Evolutionary conservation across 345 rosid genomes (phyloP).

Genomic region (Noccaea bulbosa): DNA sequence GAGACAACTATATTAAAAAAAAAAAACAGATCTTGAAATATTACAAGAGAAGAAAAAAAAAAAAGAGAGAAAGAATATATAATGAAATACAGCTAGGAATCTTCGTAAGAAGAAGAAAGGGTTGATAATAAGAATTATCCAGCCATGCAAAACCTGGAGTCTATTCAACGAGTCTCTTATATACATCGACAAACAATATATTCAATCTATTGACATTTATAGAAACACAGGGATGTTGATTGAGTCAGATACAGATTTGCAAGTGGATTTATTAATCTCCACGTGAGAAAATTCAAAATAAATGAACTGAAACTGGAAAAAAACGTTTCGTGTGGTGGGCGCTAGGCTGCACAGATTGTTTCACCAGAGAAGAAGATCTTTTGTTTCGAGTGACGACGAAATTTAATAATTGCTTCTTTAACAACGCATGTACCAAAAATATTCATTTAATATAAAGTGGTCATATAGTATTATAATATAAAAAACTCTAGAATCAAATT

Average conservation of each 20-base stretch:
- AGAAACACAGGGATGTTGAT: slow-evolving; percentile 13
- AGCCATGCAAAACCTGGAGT: slow-evolving; percentile 36
- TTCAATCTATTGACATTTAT: not conserved
- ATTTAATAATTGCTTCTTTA: slow-evolving; percentile 6
- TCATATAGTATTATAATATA: not conserved
- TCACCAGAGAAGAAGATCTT: slow-evolving; percentile 5
- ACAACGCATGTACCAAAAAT: slow-evolving; percentile 5
- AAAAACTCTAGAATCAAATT: not conserved
- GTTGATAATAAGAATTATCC: not conserved
- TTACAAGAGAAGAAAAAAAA: not conserved
- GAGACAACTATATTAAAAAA: slow-evolving; percentile 10
- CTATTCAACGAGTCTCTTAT: slow-evolving; percentile 13
- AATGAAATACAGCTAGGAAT: not conserved
- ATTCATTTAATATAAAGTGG: slow-evolving; percentile 2
- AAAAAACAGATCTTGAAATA: not conserved
- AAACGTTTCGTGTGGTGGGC: slow-evolving; percentile 18
- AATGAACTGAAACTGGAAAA: not conserved
- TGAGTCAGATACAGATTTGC: slow-evolving; percentile 15
- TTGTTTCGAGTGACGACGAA: slow-evolving; percentile 16
- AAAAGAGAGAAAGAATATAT: not conserved
- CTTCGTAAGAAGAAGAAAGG: not conserved
- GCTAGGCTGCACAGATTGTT: slow-evolving; percentile 17
- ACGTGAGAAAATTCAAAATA: slow-evolving; percentile 25
- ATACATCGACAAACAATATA: slow-evolving; percentile 1
- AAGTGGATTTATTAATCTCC: slow-evolving; percentile 19